These are phyloP conservation scores for Phytophthora niederhauseri DNA, from an alignment of 352 stramenopile species.

Conservation along the genomic window DNA sequence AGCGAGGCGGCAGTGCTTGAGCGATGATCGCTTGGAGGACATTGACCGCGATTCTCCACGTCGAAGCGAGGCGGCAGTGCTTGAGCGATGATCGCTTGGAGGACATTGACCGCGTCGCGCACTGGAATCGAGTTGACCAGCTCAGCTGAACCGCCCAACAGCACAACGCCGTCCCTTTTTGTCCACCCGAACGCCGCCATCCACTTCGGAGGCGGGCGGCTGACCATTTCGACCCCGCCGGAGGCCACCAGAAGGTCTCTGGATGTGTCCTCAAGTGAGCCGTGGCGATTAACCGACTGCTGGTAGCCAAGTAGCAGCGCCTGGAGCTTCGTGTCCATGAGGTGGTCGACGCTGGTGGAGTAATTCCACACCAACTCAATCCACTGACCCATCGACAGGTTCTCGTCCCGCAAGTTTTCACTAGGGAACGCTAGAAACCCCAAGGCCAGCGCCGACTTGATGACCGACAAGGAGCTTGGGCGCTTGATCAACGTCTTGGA, in stretches of 20 bases:
- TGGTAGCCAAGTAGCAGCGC: slow-evolving; percentile 17
- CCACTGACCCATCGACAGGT: slow-evolving; percentile 37
- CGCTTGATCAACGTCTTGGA: slow-evolving; percentile 9
- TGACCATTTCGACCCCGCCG: background rate
- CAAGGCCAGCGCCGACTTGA: slow-evolving; percentile 1
- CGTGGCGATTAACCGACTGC: slow-evolving; percentile 4
- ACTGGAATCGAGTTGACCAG: slow-evolving; percentile 7
- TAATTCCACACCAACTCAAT: slow-evolving; percentile 45
- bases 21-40: slow-evolving; percentile 20
- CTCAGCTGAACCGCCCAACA: slow-evolving; percentile 4
- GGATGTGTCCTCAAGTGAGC: slow-evolving; percentile 18
- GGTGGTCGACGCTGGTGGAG: slow-evolving; percentile 17
- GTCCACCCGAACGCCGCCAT: slow-evolving; percentile 30
- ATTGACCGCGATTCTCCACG: slow-evolving; percentile 6
- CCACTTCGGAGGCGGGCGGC: slow-evolving; percentile 14
- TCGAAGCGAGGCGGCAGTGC: slow-evolving; percentile 21
- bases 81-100: slow-evolving; percentile 25
- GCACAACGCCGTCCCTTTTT: background rate
- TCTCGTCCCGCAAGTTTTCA: slow-evolving; percentile 12
- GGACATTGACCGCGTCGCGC: slow-evolving; percentile 14
- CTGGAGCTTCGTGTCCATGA: slow-evolving; percentile 29
- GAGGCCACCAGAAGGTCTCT: slow-evolving; percentile 5
- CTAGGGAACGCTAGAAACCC: slow-evolving; percentile 34
- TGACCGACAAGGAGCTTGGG: background rate
- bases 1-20: slow-evolving; percentile 24